These are phyloP conservation scores for Nicotiana sylvestris DNA, from an alignment of 257 asterid species.

Conservation along the genomic window DNA sequence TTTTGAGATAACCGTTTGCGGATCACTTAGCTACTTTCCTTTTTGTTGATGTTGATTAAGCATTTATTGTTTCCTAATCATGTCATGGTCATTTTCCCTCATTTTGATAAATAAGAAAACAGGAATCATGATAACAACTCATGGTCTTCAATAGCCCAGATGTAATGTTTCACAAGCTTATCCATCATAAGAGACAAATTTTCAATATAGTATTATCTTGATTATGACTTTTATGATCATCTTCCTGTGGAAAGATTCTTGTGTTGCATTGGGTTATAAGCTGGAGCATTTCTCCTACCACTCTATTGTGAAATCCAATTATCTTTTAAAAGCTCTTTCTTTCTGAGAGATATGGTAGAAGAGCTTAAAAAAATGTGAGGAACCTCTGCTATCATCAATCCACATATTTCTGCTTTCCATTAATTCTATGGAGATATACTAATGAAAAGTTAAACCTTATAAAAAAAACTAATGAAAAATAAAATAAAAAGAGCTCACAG, in stretches of 20 bases:
- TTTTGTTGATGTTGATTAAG: not conserved
- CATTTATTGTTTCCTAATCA: not conserved
- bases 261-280: not conserved
- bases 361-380: not conserved
- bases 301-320: conserved; percentile 5
- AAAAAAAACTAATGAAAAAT: not conserved
- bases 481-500: not conserved
- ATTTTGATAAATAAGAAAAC: not conserved
- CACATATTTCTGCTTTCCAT: not conserved
- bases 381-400: not conserved
- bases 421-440: not conserved
- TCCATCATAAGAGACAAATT: not conserved
- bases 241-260: not conserved
- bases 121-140: not conserved
- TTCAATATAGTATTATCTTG: not conserved
- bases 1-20: not conserved
- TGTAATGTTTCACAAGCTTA: not conserved
- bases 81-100: not conserved
- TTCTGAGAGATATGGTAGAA: not conserved
- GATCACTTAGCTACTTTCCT: not conserved
- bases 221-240: not conserved
- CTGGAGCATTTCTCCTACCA: not conserved
- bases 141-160: conserved; percentile 4
- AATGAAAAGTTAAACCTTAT: not conserved
- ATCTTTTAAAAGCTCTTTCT: not conserved